A percentile compares a stretch with the other conserved stretches of the same genome.
phyloP scores from a whole-genome alignment of 2,329 filamentous ascomycete species.

The Drechmeria coniospora region DNA sequence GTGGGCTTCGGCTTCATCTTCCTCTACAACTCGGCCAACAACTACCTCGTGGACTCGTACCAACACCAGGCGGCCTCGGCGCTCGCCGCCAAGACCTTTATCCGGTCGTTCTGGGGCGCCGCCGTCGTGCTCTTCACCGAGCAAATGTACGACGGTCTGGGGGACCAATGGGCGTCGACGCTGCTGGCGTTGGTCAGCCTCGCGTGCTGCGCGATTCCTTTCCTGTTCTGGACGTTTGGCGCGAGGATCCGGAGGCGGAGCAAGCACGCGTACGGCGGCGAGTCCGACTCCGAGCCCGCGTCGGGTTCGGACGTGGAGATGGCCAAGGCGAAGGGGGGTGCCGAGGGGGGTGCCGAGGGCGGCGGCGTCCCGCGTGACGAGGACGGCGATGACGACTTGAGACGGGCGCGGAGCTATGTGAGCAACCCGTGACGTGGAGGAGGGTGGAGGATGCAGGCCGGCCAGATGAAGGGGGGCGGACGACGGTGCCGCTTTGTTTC shows the following conservation, averaged over 20 bases:
- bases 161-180: slow-evolving; percentile 60
- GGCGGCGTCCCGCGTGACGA: slow-evolving; percentile 15
- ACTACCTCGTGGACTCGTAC: slow-evolving; percentile 52
- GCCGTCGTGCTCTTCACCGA: slow-evolving; percentile 62
- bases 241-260: slow-evolving; percentile 52
- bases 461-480: too few relatives aligned
- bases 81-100: slow-evolving; percentile 66
- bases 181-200: slow-evolving; percentile 61
- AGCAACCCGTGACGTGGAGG: slow-evolving; percentile 24
- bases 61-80: slow-evolving; percentile 65
- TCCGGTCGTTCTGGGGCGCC: slow-evolving; percentile 70
- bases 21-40: slow-evolving; percentile 65
- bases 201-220: slow-evolving; percentile 70
- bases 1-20: slow-evolving; percentile 75
- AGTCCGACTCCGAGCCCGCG: slow-evolving; percentile 25
- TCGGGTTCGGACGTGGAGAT: slow-evolving; percentile 15
- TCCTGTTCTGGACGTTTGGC: slow-evolving; percentile 66
- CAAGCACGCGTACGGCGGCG: slow-evolving; percentile 57
- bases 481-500: slow-evolving; percentile 1
- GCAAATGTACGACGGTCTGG: slow-evolving; percentile 63
- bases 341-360: slow-evolving; percentile 7
- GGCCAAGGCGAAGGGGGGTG: slow-evolving; percentile 14
- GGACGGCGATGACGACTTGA: slow-evolving; percentile 22
- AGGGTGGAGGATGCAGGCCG: too few relatives aligned
- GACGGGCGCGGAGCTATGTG: slow-evolving; percentile 29